Percentiles rank a stretch among this genome's conserved stretches.
phyloP scores from a whole-genome alignment of 805 yeast species.

The Cyberlindnera meyerae region DNA sequence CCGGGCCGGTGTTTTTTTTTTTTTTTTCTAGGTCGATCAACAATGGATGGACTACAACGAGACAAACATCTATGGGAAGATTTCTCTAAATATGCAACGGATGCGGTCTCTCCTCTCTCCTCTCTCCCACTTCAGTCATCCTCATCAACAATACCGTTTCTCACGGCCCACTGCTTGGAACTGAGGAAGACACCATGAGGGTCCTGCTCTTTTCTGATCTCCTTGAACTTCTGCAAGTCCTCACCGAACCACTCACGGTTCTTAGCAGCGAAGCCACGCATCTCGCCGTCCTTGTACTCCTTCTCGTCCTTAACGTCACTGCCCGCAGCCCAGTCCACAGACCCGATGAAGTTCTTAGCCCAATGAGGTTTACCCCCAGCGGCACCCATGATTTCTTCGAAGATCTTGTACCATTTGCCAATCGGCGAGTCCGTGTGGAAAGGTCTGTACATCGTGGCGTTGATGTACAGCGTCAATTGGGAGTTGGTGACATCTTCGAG shows the following conservation, averaged over 20 bases:
- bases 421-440: constrained; percentile 70
- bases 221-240: constrained; percentile 55
- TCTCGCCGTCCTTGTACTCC: constrained; percentile 52
- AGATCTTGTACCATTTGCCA: constrained; percentile 74
- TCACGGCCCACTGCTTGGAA: constrained; percentile 71
- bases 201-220: constrained; percentile 63
- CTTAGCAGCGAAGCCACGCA: constrained; percentile 72
- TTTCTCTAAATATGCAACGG: no score
- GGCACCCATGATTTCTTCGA: constrained; percentile 70
- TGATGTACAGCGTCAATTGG: constrained; percentile 79
- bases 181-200: constrained; percentile 79
- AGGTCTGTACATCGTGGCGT: constrained; percentile 97
- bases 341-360: constrained; percentile 92
- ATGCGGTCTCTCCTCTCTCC: no score
- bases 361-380: constrained; percentile 96
- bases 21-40: no score
- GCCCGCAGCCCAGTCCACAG: constrained; percentile 29
- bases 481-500: constrained; percentile 47
- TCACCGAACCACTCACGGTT: constrained; percentile 79
- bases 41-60: no score
- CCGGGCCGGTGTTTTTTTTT: no score
- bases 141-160: constrained; percentile 57
- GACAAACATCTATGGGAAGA: no score
- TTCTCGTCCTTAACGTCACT: constrained; percentile 31
- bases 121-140: no score